These are phyloP conservation scores for Penicillium sp. DNA, from an alignment of 2,329 filamentous ascomycete species.

Conservation along the genomic window DNA sequence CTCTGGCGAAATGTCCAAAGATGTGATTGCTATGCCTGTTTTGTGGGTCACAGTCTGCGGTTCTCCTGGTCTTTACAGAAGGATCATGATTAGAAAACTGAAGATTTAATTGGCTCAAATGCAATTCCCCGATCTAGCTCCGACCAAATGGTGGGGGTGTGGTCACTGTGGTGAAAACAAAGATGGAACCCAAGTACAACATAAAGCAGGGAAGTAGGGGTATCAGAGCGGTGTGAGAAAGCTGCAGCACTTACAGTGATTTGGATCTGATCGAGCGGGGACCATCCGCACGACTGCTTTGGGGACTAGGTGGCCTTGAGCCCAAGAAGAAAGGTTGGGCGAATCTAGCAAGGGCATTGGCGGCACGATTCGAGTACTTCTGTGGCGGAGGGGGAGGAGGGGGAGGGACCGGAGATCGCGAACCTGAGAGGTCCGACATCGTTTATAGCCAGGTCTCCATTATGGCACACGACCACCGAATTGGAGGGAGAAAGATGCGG, in stretches of 20 bases:
- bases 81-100: conserved; percentile 24
- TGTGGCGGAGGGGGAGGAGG: conserved; percentile 38
- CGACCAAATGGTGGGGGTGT: conserved; percentile 7
- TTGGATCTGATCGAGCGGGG: conserved; percentile 37
- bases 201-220: conserved; percentile 8
- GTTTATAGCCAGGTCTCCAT: conserved; percentile 23
- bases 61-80: conserved; percentile 36
- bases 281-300: conserved; percentile 35
- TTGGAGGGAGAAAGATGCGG: conserved; percentile 11
- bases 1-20: conserved; percentile 62
- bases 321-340: conserved; percentile 55
- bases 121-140: conserved; percentile 4
- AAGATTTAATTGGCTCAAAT: conserved; percentile 12
- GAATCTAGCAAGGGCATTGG: conserved; percentile 51
- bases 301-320: conserved; percentile 54
- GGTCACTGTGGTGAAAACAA: not conserved
- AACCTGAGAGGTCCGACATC: conserved; percentile 29
- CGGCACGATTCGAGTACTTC: conserved; percentile 45
- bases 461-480: conserved; percentile 28
- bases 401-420: conserved; percentile 33
- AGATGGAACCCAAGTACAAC: not conserved
- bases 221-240: conserved; percentile 18
- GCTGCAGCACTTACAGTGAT: conserved; percentile 38
- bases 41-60: conserved; percentile 59
- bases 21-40: conserved; percentile 63